Evolutionary conservation across 768 basidiomycete genomes (phyloP), one percentile per base, ranked within the genome.

Genomic region (Sutorius australiensis): DNA sequence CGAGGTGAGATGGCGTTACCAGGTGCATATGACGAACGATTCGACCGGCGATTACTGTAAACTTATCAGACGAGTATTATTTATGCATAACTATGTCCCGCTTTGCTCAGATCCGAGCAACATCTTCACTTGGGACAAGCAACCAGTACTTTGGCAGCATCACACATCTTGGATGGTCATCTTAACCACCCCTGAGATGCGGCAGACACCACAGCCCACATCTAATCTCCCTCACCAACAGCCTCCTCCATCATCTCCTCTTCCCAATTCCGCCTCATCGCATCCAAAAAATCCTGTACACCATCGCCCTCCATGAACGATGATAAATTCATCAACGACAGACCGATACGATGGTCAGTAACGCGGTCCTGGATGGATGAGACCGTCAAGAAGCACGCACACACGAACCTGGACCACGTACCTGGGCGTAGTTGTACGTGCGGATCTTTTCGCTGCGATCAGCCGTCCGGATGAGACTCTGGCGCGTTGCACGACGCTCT

Each of bases 361-460:
- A 98, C 83, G 10, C 94, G 86, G 57, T 93, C 92, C 87, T 95
- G 31, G 8, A 47, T n/a, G 31, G 21, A 2, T 46, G 13, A 39
- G 11, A n/a, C 16, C 16, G 38, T 56, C 16, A 34, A 19, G 2
- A 3, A 8, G 8, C 6, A 12, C n/a, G 8, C 6, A 12, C n/a
- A 7, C 10, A 30, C 9, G 5, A 9, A 12, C 38, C 1, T 13
- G 17, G 11, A 12, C 19, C 7, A 49, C 56, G 36, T 45, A 80
- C 92, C 77, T 94, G 93, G 1, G 92, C 82, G 67, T 86, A 95
- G 62, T 97, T 98, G 70, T 98, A 98, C 5, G 97, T 98, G 55
- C 97, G 75, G 52, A 98, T 89, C 68, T 98, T 98, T 64, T 98
- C 94, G 60, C 91, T 92, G 19, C 97, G 75, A 64, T 95, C 93